Conservation (phyloP, 2,329 filamentous ascomycete genomes). For the Harringtonia aguacate region DNA sequence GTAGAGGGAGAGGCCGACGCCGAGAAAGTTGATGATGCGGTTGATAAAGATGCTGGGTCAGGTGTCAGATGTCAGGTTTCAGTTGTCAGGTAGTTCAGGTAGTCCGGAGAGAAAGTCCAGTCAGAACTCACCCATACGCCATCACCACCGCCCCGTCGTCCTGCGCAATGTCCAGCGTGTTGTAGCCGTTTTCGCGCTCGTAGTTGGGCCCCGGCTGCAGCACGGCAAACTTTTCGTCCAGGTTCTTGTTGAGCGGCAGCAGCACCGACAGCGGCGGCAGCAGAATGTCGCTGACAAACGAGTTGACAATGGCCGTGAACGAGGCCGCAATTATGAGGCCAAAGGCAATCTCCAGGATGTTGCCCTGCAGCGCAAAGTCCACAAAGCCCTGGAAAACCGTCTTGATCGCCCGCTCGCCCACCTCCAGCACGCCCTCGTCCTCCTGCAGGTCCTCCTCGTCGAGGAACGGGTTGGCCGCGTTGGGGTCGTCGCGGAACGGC, state of each 20-base stretch:
- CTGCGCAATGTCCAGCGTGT: constrained; percentile 57
- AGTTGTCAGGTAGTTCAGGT: too few species aligned
- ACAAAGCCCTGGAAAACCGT: constrained; percentile 52
- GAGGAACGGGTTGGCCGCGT: constrained; percentile 19
- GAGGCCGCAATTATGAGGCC: constrained; percentile 62
- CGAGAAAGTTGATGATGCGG: constrained; percentile 53
- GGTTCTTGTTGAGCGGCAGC: constrained; percentile 57
- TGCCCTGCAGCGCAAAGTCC: constrained; percentile 64
- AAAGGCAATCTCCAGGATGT: constrained; percentile 66
- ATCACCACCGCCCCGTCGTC: constrained; percentile 62
- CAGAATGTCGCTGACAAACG: constrained; percentile 59
- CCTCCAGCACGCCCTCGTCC: constrained; percentile 27
- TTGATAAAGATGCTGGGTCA: constrained; percentile 39
- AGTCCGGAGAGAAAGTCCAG: constrained; percentile 5
- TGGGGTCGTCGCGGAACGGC: constrained; percentile 14
- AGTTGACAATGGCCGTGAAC: constrained; percentile 62
- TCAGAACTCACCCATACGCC: constrained; percentile 51
- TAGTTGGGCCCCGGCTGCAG: constrained; percentile 47
- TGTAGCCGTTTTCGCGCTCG: constrained; percentile 46
- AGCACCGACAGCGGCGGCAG: constrained; percentile 60
- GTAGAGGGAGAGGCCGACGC: constrained; percentile 56
- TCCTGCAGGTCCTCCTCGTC: constrained; percentile 22
- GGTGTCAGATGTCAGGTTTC: background rate
- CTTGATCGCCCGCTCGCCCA: constrained; percentile 34
- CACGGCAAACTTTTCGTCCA: constrained; percentile 65